Conservation (phyloP, 345 rosid genomes). For the Bruguiera gymnorhiza region DNA sequence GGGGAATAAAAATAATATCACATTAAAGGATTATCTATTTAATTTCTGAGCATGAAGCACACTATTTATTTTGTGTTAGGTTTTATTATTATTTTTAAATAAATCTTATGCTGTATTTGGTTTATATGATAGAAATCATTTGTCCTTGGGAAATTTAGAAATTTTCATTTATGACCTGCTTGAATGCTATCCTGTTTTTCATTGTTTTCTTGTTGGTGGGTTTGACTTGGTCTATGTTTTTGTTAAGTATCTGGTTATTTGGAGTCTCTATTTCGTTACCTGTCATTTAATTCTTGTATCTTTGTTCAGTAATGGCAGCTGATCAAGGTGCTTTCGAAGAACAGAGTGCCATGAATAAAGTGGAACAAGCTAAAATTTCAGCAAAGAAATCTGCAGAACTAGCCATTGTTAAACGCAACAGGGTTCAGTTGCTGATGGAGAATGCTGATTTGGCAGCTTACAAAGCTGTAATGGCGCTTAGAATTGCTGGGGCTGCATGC, state of each 20-base stretch:
- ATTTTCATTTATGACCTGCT: background rate
- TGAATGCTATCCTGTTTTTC: background rate
- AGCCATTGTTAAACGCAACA: conserved; percentile 53
- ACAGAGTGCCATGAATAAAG: conserved; percentile 33
- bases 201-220: background rate
- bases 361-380: conserved; percentile 49
- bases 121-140: no score
- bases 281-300: background rate
- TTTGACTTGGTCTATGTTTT: background rate
- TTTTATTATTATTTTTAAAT: no score
- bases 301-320: conserved; percentile 36
- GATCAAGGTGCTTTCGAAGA: conserved; percentile 51
- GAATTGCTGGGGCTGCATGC: conserved; percentile 64
- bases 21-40: no score
- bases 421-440: conserved; percentile 70
- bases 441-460: conserved; percentile 79
- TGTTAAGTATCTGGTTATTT: background rate
- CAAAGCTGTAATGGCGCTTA: conserved; percentile 63
- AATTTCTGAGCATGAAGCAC: no score
- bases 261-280: background rate
- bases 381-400: conserved; percentile 40
- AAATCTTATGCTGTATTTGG: no score
- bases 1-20: no score
- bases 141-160: background rate
- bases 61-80: no score